Base-by-base conservation (phyloP, 805 yeast species). In the Yarrowia sp. region DNA sequence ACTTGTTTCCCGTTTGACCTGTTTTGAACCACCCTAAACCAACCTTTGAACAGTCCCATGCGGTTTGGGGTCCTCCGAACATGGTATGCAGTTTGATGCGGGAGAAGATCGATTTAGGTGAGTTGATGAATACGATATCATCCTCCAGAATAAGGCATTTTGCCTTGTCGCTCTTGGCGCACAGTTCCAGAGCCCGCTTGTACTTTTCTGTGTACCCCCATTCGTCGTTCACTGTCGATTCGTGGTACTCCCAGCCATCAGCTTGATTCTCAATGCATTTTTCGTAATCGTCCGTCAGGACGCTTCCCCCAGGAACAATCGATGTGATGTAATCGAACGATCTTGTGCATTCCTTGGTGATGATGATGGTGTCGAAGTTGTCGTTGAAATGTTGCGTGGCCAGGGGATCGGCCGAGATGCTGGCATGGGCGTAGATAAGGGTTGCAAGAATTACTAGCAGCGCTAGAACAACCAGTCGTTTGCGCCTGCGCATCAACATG, bases 141-240 rank as follows among this genome's bases (percentile, higher is more conserved):
- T 67, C 69, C 30, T 67, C 70, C 44, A 67, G 62, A n/a, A 67
- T 52, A 40, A 67, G 33, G 28, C 69, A 67, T 32, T 67, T 66
- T 35, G 65, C 46, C 51, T 64, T 64, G 32, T 49, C 64, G 8
- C 70, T 64, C n/a, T 19, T 19, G 4, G 59, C 62, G n/a, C 69
- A 67, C 38, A 38, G 40, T 17, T 35, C 40, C 22, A 66, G 40
- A 0, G 58, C 58, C 21, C 32, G 28, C 32, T 51, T 33, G 58
- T 51, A 51, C 43, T 51, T 51, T n/a, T 33, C 43, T 10, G 58
- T 51, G 43, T 51, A 51, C 4, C 58, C 58, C 58, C 58, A 51
- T 19, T 51, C 58, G 43, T 51, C 35, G 22, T 22, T 26, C 16
- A 33, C 43, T 3, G 28, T 16, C 19, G 33, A 22, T 24, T 30